These are phyloP conservation scores for Chamaenerion angustifolium DNA, from an alignment of 345 rosid genomes.

Conservation along the genomic window DNA sequence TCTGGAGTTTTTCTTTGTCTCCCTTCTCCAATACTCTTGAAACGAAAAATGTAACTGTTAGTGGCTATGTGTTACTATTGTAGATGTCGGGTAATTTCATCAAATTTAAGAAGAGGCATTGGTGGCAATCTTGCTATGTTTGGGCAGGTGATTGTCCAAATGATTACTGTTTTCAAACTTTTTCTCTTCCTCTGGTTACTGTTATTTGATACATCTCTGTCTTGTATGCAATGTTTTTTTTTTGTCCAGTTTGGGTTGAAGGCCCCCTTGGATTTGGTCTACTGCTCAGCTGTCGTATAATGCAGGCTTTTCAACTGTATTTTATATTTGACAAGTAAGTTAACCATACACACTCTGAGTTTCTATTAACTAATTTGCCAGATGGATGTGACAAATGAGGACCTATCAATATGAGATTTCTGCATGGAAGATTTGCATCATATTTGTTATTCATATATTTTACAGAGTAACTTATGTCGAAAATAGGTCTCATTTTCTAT, in stretches of 20 bases:
- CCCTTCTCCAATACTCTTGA: no score
- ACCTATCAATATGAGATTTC: no score
- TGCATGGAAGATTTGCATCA: no score
- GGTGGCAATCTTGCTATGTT: constrained; percentile 72
- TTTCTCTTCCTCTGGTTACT: not conserved
- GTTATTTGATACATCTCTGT: not conserved
- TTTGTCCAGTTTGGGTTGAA: constrained; percentile 80
- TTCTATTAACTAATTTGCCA: not conserved
- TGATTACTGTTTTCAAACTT: not conserved
- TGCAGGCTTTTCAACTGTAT: constrained; percentile 78
- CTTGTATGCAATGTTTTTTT: constrained; percentile 11
- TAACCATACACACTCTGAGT: not conserved
- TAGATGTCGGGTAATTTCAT: constrained; percentile 49
- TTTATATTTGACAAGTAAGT: constrained; percentile 72
- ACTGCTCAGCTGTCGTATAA: constrained; percentile 70
- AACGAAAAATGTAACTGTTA: not conserved
- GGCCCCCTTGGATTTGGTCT: constrained; percentile 92
- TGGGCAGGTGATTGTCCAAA: constrained; percentile 59
- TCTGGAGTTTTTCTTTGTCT: no score
- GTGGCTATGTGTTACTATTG: constrained; percentile 2
- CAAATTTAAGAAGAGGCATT: constrained; percentile 29
- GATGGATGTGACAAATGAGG: not conserved
- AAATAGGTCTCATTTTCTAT: no score
- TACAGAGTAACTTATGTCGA: no score
- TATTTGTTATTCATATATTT: no score